These are phyloP conservation scores for Hypoxylon sp. DNA, from an alignment of 2,329 filamentous ascomycete species.

Conservation along the genomic window DNA sequence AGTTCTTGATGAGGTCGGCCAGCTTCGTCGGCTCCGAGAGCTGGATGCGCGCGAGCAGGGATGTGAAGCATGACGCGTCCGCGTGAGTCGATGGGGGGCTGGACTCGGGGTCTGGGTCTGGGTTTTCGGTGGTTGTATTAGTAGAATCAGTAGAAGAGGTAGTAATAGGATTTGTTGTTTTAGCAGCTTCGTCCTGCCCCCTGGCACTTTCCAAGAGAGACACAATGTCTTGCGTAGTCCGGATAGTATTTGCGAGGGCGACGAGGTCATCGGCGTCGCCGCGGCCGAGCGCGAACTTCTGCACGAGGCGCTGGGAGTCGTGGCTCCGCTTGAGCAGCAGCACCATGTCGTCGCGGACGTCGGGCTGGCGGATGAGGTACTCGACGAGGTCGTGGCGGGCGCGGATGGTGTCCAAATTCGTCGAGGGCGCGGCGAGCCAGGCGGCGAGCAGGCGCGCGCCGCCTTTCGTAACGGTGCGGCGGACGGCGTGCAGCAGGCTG, in stretches of 20 bases:
- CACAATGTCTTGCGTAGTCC: slow-evolving; percentile 73
- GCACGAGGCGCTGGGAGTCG: slow-evolving; percentile 88
- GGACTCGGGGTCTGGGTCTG: not conserved
- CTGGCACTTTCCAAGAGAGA: slow-evolving; percentile 50
- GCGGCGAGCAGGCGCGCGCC: slow-evolving; percentile 84
- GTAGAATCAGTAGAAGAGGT: no score
- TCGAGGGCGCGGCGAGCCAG: slow-evolving; percentile 90
- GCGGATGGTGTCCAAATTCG: slow-evolving; percentile 81
- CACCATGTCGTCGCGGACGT: slow-evolving; percentile 74
- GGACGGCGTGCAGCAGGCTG: slow-evolving; percentile 87
- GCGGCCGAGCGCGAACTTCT: slow-evolving; percentile 91
- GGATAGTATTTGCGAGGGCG: slow-evolving; percentile 81
- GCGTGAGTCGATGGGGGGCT: not conserved
- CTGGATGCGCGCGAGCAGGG: slow-evolving; percentile 60
- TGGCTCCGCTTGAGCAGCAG: slow-evolving; percentile 76
- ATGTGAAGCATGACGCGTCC: slow-evolving; percentile 34
- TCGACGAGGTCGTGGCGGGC: slow-evolving; percentile 82
- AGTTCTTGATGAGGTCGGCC: slow-evolving; percentile 72
- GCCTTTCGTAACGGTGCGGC: slow-evolving; percentile 89
- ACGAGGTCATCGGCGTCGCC: slow-evolving; percentile 94
- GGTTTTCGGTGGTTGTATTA: no score
- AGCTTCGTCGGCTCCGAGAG: slow-evolving; percentile 73
- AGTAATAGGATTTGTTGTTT: no score
- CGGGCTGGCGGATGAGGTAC: slow-evolving; percentile 70
- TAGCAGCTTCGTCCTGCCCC: slow-evolving; percentile 19